These are phyloP conservation scores for Murraya koenigii DNA, from an alignment of 345 rosid genomes.

Conservation along the genomic window DNA sequence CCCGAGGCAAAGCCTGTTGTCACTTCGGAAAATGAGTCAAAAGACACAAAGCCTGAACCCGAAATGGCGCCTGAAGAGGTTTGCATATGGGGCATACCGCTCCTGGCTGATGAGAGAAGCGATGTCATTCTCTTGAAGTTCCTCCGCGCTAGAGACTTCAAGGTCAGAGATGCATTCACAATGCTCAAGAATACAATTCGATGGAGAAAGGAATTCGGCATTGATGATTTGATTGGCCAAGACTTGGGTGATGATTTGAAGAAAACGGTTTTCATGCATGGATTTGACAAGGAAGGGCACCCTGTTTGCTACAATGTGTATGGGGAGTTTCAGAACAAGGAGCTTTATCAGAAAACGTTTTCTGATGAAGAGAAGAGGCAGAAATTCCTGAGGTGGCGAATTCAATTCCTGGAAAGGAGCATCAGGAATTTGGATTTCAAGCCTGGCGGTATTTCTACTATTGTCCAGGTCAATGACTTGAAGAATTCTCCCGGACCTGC, in stretches of 20 bases:
- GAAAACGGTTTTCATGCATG: constrained; percentile 71
- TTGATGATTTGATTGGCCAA: constrained; percentile 52
- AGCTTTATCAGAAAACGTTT: constrained; percentile 51
- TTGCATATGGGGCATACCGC: constrained; percentile 73
- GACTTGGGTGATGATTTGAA: constrained; percentile 63
- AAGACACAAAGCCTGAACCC: background rate
- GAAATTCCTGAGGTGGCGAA: constrained; percentile 76
- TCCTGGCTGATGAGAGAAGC: constrained; percentile 65
- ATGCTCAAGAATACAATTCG: constrained; percentile 70
- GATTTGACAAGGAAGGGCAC: constrained; percentile 71
- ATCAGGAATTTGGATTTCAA: constrained; percentile 69
- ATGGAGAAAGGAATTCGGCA: constrained; percentile 68
- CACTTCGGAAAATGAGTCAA: background rate
- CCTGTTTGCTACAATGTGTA: constrained; percentile 81
- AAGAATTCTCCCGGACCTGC: constrained; percentile 71
- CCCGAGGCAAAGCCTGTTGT: background rate
- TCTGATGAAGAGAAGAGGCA: constrained; percentile 66
- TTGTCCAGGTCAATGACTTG: constrained; percentile 74
- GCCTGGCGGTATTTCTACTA: constrained; percentile 55
- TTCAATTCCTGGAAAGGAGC: constrained; percentile 74
- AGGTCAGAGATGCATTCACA: constrained; percentile 64
- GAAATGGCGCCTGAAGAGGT: constrained; percentile 43
- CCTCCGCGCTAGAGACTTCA: constrained; percentile 83
- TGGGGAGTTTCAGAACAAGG: constrained; percentile 74
- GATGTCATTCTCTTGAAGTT: constrained; percentile 79